phyloP scores from a whole-genome alignment of 169 alveolate genomes.

The Miamiensis avidus region DNA sequence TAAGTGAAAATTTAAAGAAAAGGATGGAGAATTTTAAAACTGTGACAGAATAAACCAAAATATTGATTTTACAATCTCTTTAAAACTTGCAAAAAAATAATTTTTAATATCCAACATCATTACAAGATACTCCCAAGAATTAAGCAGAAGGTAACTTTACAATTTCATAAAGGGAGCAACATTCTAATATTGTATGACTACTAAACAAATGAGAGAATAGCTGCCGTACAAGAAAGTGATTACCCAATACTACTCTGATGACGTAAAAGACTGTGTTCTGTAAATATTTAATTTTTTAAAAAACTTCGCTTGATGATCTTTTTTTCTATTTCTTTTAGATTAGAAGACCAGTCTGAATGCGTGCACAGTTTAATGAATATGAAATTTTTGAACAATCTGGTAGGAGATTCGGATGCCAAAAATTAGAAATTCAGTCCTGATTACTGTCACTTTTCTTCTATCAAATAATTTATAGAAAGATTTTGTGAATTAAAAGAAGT shows the following conservation, averaged over 20 bases:
- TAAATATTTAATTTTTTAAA: too few species aligned
- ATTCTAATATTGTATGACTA: not conserved
- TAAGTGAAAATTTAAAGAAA: not conserved
- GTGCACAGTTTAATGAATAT: not conserved
- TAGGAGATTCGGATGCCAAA: not conserved
- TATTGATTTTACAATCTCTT: not conserved
- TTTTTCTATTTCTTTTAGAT: not conserved
- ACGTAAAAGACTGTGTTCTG: not conserved
- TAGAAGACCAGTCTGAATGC: not conserved
- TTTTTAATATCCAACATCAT: too few species aligned
- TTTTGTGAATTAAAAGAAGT: not conserved
- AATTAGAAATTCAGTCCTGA: not conserved
- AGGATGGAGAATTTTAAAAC: not conserved
- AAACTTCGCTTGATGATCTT: too few species aligned
- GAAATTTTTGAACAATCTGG: not conserved
- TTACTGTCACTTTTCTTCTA: not conserved
- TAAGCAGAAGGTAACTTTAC: not conserved
- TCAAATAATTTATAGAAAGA: too few species aligned
- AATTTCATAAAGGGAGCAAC: not conserved
- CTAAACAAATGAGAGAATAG: not conserved
- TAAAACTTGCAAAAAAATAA: not conserved
- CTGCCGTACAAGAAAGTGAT: not conserved
- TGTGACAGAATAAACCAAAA: not conserved
- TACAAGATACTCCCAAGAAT: not conserved
- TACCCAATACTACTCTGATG: not conserved